Base-by-base conservation (phyloP, 1,284 basidiomycete species). In the Leccinum laetum region DNA sequence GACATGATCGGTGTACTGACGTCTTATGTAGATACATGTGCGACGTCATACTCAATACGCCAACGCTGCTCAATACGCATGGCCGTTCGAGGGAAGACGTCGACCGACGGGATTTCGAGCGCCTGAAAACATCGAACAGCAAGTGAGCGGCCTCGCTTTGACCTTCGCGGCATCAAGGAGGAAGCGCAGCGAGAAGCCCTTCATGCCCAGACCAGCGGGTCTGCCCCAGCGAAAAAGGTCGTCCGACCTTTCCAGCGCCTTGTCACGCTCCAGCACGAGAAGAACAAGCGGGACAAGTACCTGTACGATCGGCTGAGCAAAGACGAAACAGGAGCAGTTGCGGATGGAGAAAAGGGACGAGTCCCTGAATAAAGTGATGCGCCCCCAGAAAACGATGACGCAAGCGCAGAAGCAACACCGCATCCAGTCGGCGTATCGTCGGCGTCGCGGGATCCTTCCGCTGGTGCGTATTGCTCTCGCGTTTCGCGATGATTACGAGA, bases 101-200 rank as follows among this genome's bases (percentile, higher is more conserved):
- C 52, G 86, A 88, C 64, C 81, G 87, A 55, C 81, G 83, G 61
- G 90, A 90, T 52, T 88, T 92, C 65, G 91, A 91, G 68, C 85
- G 91, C 11, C 78, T 94, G 60, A 88, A 88, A 85, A 83, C 64
- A 87, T 93, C 70, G 91, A 93, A 73, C 85, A 84, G 69, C 88
- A 91, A 72, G 82, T 89, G 13, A 75, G 78, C 61, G 72, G 71
- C 2, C 70, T 89, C 83, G 86, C 59, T 89, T 91, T 69, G 92
- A 93, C 74, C 78, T 85, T 69, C 86, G 90, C 18, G 78, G 80
- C 9, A 86, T 93, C 75, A 87, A 84, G 68, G 91, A 93, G 39
- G 91, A 93, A 66, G 90, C 89, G 4, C 78, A 83, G 56, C 82
- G 87, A 18, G 92, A 93, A 77, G 84, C 83, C 0, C 68, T 79